Evolutionary conservation across 768 basidiomycete species (phyloP).

Genomic region (Nidula microcarpa): DNA sequence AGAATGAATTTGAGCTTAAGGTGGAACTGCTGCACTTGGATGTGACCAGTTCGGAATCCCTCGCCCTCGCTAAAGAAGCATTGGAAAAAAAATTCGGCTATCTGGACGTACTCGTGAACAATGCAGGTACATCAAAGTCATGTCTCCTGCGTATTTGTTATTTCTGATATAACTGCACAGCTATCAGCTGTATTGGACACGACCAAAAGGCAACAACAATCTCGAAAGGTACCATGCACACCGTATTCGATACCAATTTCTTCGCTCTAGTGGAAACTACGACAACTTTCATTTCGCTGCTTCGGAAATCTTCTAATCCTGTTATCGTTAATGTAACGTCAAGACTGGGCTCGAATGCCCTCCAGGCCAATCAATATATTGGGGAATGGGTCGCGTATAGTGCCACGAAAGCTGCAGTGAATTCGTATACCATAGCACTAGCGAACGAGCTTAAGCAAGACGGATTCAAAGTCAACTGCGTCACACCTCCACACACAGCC

Average conservation of each 20-base stretch:
- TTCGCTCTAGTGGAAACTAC: slow-evolving; percentile 40
- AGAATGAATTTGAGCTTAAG: slow-evolving; percentile 22
- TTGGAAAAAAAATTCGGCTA: slow-evolving; percentile 35
- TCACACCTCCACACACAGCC: slow-evolving; percentile 58
- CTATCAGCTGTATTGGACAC: slow-evolving; percentile 20
- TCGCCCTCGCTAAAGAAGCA: slow-evolving; percentile 26
- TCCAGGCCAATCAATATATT: slow-evolving; percentile 22
- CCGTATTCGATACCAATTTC: slow-evolving; percentile 39
- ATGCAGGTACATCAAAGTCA: slow-evolving; percentile 1
- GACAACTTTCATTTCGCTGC: slow-evolving; percentile 34
- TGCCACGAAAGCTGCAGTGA: slow-evolving; percentile 68
- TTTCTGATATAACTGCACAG: too few species aligned
- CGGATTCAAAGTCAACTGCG: slow-evolving; percentile 55
- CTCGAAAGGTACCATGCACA: slow-evolving; percentile 27
- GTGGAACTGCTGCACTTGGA: slow-evolving; percentile 37
- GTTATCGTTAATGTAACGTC: slow-evolving; percentile 38
- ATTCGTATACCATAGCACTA: slow-evolving; percentile 55
- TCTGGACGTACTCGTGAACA: slow-evolving; percentile 44
- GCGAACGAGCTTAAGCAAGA: slow-evolving; percentile 55
- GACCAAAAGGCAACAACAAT: slow-evolving; percentile 31
- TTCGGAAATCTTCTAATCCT: slow-evolving; percentile 26
- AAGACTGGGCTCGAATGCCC: slow-evolving; percentile 42
- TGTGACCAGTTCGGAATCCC: slow-evolving; percentile 29
- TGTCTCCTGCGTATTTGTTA: too few species aligned
- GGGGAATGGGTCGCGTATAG: slow-evolving; percentile 51